phyloP scores from a whole-genome alignment of 257 asterid genomes.

The Cinchona pubescens region DNA sequence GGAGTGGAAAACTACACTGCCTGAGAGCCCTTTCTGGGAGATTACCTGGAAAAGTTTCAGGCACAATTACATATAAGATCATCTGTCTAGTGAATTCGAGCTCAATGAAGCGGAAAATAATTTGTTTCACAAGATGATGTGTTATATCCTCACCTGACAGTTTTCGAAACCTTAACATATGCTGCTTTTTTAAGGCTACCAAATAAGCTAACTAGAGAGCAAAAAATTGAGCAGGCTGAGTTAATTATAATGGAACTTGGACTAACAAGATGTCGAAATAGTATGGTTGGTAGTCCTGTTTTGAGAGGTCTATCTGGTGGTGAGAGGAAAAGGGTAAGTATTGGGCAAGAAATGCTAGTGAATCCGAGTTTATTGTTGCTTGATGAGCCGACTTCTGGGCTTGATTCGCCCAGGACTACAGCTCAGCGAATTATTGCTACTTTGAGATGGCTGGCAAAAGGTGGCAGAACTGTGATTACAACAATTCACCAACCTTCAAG shows the following conservation, averaged over 20 bases:
- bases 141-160: slow-evolving; percentile 74
- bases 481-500: slow-evolving; percentile 94
- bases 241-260: slow-evolving; percentile 55
- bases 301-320: slow-evolving; percentile 83
- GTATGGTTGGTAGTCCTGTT: slow-evolving; percentile 55
- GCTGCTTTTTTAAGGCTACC: slow-evolving; percentile 72
- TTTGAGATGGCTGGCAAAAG: slow-evolving; percentile 52
- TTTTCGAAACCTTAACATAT: slow-evolving; percentile 65
- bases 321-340: slow-evolving; percentile 76
- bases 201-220: slow-evolving; percentile 32
- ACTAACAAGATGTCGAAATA: slow-evolving; percentile 55
- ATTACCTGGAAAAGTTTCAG: slow-evolving; percentile 59
- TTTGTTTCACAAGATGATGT: slow-evolving; percentile 86
- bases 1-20: slow-evolving; percentile 87
- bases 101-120: slow-evolving; percentile 47
- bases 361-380: slow-evolving; percentile 71
- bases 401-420: slow-evolving; percentile 83
- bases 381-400: slow-evolving; percentile 92
- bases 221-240: slow-evolving; percentile 66
- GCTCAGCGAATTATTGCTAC: slow-evolving; percentile 65
- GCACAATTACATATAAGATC: slow-evolving; percentile 59
- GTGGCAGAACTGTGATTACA: slow-evolving; percentile 71
- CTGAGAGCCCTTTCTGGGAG: slow-evolving; percentile 69
- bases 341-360: slow-evolving; percentile 85
- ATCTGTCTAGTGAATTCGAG: slow-evolving; percentile 50